Evolutionary conservation across 176 grass and related monocot genomes (phyloP), one percentile per base, ranked within the genome.

Genomic region (Elymus sibiricus): DNA sequence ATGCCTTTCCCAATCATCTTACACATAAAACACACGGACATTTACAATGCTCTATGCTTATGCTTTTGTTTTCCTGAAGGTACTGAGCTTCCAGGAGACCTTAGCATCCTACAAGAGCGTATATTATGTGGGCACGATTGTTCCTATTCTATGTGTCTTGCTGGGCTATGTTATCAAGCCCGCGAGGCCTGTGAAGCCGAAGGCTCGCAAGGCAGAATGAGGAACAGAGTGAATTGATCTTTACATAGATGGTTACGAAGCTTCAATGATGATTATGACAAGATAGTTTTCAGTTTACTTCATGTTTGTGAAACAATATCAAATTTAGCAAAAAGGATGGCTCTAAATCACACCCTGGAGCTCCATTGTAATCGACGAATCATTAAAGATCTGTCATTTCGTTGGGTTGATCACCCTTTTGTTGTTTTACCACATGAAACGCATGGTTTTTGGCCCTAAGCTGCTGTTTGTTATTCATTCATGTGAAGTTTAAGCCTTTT

Each of bases 11-110:
- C 12, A 21, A 24, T 29, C 42, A 42, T 51, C 19, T 73, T 71
- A 56, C 13, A 2, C 7, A 15, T 68, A 25, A 69, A 37, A 77
- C 22, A 11, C 1, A 14, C 9, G 13, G 9, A 39, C 31, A 51
- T 12, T 49, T 81, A 85, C 17, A 39, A 66, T 79, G 44, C 2
- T 39, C 0, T 67, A 26, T 74, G 10, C 12, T 87, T 67, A 26
- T 74, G 10, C 12, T 87, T 49, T 70, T 81, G 7, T 53, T 62
- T 28, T 49, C 59, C 58, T 84, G 49, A 75, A 99, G 97, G 94
- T 99, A 80, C 79, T 99, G 83, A 99, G 94, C 92, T 88, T 96
- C 65, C 83, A 93, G 70, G 97, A 99, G 90, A 99, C 97, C 14
- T 81, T 99, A 39, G 97, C 90, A 26, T 89, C 97, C 15, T 99